Percentiles rank a stretch among this genome's conserved stretches.
Conservation (phyloP, 2,329 filamentous ascomycete species). For the Alternaria sp. region DNA sequence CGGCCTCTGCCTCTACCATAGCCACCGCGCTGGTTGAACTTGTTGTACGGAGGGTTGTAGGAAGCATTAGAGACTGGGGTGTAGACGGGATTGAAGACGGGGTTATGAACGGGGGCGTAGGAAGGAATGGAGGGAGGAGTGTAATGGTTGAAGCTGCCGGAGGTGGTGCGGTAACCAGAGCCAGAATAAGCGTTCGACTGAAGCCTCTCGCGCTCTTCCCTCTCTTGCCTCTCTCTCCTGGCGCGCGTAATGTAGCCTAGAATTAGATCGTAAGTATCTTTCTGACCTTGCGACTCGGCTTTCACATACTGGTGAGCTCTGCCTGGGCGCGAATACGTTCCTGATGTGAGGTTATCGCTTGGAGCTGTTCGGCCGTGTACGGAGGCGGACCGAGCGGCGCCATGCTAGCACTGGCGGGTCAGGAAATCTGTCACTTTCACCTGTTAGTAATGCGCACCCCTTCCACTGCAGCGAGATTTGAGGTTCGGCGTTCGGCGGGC, state of each 20-base stretch:
- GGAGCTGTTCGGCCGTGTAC: conserved; percentile 33
- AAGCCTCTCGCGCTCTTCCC: conserved; percentile 16
- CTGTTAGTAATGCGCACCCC: conserved; percentile 4
- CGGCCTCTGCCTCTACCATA: conserved; percentile 9
- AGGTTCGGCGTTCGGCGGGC: neutral
- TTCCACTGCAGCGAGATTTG: neutral
- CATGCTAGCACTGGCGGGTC: conserved; percentile 17
- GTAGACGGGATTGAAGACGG: neutral
- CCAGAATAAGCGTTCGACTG: conserved; percentile 10
- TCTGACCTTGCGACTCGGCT: conserved; percentile 3
- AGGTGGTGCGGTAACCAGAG: neutral
- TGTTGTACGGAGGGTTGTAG: neutral
- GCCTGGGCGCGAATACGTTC: conserved; percentile 29
- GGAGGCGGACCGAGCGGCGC: conserved; percentile 32
- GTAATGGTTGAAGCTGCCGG: neutral
- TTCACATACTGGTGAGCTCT: conserved; percentile 36
- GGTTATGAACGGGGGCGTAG: neutral
- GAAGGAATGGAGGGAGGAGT: neutral
- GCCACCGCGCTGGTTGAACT: conserved; percentile 15
- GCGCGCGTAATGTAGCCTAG: conserved; percentile 28
- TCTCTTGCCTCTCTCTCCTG: conserved; percentile 27
- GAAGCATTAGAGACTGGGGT: neutral
- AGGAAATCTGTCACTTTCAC: neutral
- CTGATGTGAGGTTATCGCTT: conserved; percentile 27
- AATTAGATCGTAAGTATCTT: conserved; percentile 14